Conservation (phyloP, 495 filamentous ascomycete species). For the Aspergillus indologenus region DNA sequence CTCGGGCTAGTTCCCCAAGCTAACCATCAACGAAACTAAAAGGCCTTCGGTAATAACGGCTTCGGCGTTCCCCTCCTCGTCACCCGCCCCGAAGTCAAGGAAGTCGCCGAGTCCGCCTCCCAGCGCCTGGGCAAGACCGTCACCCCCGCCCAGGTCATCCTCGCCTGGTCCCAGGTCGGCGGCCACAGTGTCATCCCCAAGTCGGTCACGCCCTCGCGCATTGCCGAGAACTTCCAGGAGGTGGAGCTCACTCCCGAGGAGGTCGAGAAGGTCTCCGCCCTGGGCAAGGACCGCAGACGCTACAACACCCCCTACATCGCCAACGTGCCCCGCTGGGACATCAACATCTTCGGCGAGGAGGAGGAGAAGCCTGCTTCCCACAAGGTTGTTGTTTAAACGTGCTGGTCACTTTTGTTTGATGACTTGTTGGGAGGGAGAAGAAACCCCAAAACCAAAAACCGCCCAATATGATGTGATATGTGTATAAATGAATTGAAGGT, state of each 20-base stretch:
- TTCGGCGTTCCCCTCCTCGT: conserved; percentile 43
- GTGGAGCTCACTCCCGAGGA: conserved; percentile 45
- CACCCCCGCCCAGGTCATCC: conserved; percentile 42
- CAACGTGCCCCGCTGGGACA: conserved; percentile 47
- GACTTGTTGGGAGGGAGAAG: too few relatives aligned
- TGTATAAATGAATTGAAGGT: background rate
- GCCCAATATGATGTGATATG: conserved; percentile 6
- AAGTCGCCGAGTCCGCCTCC: conserved; percentile 40
- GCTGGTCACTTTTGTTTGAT: conserved; percentile 13
- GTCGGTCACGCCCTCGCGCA: conserved; percentile 47
- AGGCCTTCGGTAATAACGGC: conserved; percentile 51
- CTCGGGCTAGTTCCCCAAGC: background rate
- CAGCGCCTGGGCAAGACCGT: conserved; percentile 40
- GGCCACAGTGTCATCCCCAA: conserved; percentile 52
- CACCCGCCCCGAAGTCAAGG: conserved; percentile 43
- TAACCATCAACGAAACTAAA: conserved; percentile 11
- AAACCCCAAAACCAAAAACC: background rate
- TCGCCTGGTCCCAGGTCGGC: conserved; percentile 48
- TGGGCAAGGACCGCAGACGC: conserved; percentile 43
- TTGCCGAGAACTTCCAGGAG: conserved; percentile 49
- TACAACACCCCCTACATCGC: conserved; percentile 46
- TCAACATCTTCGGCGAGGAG: conserved; percentile 45
- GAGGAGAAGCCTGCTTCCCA: conserved; percentile 43
- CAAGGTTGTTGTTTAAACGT: conserved; percentile 39
- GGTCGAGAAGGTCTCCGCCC: conserved; percentile 39